phyloP scores from a whole-genome alignment of 2,329 filamentous ascomycete genomes.

The Colletotrichum plurivorum region DNA sequence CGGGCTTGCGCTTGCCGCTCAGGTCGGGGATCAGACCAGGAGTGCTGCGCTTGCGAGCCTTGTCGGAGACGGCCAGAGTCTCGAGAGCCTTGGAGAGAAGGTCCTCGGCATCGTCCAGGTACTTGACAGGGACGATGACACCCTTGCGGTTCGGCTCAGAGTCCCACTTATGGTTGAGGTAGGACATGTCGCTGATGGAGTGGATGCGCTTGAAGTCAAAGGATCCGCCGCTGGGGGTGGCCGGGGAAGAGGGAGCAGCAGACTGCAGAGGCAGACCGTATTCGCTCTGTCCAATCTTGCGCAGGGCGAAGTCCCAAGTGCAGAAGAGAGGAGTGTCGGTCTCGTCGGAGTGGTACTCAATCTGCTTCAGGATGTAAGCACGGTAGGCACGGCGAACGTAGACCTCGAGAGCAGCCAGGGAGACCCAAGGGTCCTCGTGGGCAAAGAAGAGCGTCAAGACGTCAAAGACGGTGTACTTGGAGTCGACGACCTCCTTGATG shows the following conservation, averaged over 20 bases:
- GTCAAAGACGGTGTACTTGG: conserved; percentile 98
- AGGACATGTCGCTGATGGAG: conserved; percentile 98
- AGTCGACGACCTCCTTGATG: conserved; percentile 98
- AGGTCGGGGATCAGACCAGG: conserved; percentile 79
- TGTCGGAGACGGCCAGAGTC: conserved; percentile 75
- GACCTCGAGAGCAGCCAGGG: conserved; percentile 92
- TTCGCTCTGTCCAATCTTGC: conserved; percentile 93
- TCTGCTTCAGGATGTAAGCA: conserved; percentile 90
- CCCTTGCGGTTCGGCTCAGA: conserved; percentile 89
- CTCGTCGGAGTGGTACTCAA: conserved; percentile 90
- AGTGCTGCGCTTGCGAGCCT: conserved; percentile 69
- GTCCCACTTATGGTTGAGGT: conserved; percentile 80
- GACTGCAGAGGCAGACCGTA: conserved; percentile 87
- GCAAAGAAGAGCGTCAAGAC: conserved; percentile 96
- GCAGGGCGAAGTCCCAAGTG: conserved; percentile 95
- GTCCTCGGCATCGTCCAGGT: conserved; percentile 95
- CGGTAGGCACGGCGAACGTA: conserved; percentile 97
- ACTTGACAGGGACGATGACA: conserved; percentile 93
- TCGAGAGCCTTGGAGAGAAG: conserved; percentile 87
- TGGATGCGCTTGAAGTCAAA: conserved; percentile 84
- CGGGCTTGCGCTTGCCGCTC: conserved; percentile 78
- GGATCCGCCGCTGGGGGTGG: conserved; percentile 75
- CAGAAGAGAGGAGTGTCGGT: conserved; percentile 78
- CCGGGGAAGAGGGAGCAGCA: conserved; percentile 86
- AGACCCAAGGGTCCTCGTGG: conserved; percentile 94